Evolutionary conservation across 768 basidiomycete genomes (phyloP), one percentile per base, ranked within the genome.

Genomic region (Terana coerulea): DNA sequence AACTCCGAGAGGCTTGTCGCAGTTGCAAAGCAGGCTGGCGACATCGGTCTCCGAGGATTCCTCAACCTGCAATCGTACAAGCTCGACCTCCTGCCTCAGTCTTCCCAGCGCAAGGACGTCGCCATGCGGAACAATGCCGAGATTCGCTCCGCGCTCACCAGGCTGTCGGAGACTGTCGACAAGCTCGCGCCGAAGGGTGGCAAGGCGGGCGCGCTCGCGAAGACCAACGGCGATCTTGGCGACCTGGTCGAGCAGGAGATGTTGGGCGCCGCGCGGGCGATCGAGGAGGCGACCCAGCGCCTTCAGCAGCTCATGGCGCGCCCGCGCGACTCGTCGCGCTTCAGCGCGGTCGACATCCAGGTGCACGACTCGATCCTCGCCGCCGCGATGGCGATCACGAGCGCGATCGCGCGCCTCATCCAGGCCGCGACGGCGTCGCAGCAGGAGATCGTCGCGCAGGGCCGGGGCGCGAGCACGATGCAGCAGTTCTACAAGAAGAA

Each of bases 401-500:
- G 72, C 63, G 95, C 95, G 25, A 99, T 99, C 63, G 89, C 83
- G 15, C 84, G 94, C 29, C 83, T 99, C 52, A 98, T 99, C 65
- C 81, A 88, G 66, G 95, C 97, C 8, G 97, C 97, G 19, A 97
- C 97, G 1, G 95, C 95, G 31, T 98, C 95, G 45, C 97, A 99
- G 69, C 84, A 98, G 67, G 97, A 99, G 73, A 99, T 99, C 49
- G 97, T 98, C 49, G 85, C 86, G 2, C 87, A 97, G 71, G 97
- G 97, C 52, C 90, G 83, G 67, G 97, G 97, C 7, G 90, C 94
- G 17, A 93, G 85, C 68, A 94, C 95, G 9, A 81, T 93, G 21
- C 92, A 95, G 67, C 95, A 98, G 62, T 99, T 99, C 79, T 99
- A 98, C 80, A 99, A 99, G 75, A 86, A 91, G 54, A 98, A 99